phyloP scores from a whole-genome alignment of 148 eudicot species.

The Camellia lanceoleosa region DNA sequence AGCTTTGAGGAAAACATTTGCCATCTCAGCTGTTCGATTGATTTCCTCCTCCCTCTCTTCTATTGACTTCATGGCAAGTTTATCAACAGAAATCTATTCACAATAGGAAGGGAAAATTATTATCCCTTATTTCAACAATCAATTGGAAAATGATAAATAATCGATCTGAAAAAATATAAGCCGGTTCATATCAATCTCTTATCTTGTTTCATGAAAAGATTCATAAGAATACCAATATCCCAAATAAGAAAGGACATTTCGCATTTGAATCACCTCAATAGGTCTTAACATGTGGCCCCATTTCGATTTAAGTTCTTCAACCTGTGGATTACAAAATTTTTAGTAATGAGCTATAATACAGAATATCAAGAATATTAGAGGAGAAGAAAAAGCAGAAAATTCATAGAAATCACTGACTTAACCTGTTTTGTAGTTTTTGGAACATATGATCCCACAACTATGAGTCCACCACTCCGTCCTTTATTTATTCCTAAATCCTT shows the following conservation, averaged over 20 bases:
- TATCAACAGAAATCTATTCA: slow-evolving; percentile 74
- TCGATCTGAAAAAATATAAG: background rate
- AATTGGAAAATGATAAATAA: slow-evolving; percentile 1
- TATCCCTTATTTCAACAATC: background rate
- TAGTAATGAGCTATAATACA: background rate
- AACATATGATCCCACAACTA: slow-evolving; percentile 96
- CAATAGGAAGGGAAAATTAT: slow-evolving; percentile 20
- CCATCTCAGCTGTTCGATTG: slow-evolving; percentile 59
- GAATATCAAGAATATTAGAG: background rate
- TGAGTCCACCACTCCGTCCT: slow-evolving; percentile 76
- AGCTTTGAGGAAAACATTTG: slow-evolving; percentile 64
- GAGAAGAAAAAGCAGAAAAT: background rate
- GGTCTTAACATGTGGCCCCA: slow-evolving; percentile 47
- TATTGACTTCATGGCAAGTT: slow-evolving; percentile 79
- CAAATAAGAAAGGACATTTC: slow-evolving; percentile 1
- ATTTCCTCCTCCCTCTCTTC: slow-evolving; percentile 89
- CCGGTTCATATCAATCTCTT: background rate
- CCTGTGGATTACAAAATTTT: slow-evolving; percentile 36
- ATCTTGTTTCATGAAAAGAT: background rate
- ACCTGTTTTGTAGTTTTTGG: slow-evolving; percentile 99
- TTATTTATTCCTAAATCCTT: slow-evolving; percentile 57
- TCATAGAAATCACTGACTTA: background rate
- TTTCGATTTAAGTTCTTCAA: slow-evolving; percentile 74
- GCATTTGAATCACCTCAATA: slow-evolving; percentile 63
- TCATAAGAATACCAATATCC: background rate